Conservation (phyloP, 805 yeast genomes). For the Saccharomycopsis amapae region DNA sequence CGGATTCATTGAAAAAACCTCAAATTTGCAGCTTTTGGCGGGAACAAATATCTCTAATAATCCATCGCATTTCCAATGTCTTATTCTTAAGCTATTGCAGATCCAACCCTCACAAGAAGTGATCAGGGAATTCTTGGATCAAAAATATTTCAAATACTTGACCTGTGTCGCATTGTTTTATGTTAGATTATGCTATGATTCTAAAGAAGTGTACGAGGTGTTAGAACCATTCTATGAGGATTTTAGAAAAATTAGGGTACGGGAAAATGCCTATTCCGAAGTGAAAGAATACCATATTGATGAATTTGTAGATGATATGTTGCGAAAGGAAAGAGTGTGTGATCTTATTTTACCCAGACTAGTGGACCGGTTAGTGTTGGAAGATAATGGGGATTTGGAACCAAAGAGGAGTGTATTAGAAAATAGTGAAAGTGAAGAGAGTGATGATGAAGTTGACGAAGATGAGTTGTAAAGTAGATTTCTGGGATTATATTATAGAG, state of each 20-base stretch:
- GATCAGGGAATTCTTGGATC: conserved; percentile 45
- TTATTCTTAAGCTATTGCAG: conserved; percentile 70
- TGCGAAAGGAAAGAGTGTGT: conserved; percentile 51
- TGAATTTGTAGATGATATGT: conserved; percentile 60
- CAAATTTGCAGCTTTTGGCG: conserved; percentile 43
- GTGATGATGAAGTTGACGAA: conserved; percentile 23
- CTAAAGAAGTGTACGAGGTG: conserved; percentile 39
- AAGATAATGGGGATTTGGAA: conserved; percentile 22
- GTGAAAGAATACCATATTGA: conserved; percentile 54
- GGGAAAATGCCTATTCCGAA: conserved; percentile 32
- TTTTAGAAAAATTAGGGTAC: conserved; percentile 53
- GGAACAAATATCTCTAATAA: conserved; percentile 45
- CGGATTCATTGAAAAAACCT: conserved; percentile 34
- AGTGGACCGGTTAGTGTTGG: conserved; percentile 22
- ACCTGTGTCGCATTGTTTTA: conserved; percentile 66
- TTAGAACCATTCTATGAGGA: conserved; percentile 57
- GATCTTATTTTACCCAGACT: conserved; percentile 71
- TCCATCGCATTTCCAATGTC: conserved; percentile 72
- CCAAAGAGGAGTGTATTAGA: conserved; percentile 25
- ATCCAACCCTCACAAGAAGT: conserved; percentile 60
- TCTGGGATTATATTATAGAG: too few relatives aligned
- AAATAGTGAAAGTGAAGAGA: conserved; percentile 24
- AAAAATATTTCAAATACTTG: conserved; percentile 70
- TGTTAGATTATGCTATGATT: conserved; percentile 36
- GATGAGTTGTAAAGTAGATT: conserved; percentile 9